A percentile compares a stretch with the other conserved stretches of the same genome.
These are phyloP conservation scores for Omphalotus olearius DNA, from an alignment of 1,284 basidiomycete species.

Conservation along the genomic window DNA sequence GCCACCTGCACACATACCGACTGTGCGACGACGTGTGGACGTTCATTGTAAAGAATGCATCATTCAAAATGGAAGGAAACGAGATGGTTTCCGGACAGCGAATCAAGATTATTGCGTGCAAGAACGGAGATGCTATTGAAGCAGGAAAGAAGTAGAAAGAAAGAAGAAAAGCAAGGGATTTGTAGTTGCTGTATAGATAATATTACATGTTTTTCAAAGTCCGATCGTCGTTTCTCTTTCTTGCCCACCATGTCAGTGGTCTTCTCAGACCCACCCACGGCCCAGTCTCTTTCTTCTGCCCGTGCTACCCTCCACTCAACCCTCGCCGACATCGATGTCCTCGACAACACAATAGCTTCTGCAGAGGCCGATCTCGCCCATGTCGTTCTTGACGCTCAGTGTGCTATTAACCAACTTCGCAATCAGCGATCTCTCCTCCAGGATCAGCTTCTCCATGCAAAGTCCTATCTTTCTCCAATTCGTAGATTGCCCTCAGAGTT, in stretches of 20 bases:
- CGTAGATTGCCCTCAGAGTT: conserved; percentile 62
- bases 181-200: too few relatives aligned
- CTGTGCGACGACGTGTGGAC: conserved; percentile 97
- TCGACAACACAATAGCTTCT: conserved; percentile 34
- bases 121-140: conserved; percentile 84
- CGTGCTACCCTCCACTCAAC: conserved; percentile 34
- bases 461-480: conserved; percentile 42
- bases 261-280: conserved; percentile 54
- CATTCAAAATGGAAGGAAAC: conserved; percentile 93
- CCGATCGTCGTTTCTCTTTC: not conserved
- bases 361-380: conserved; percentile 53
- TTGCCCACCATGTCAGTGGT: not conserved
- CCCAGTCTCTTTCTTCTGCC: conserved; percentile 43
- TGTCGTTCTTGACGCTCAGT: conserved; percentile 49
- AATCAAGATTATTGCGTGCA: conserved; percentile 96
- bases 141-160: conserved; percentile 18
- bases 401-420: conserved; percentile 48
- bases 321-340: conserved; percentile 27
- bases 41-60: conserved; percentile 88
- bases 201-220: not conserved
- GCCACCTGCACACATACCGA: conserved; percentile 88
- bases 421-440: conserved; percentile 43
- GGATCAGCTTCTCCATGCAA: conserved; percentile 37
- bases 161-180: too few relatives aligned
- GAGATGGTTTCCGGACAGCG: conserved; percentile 73